Base-by-base conservation (phyloP, 2,329 filamentous ascomycete genomes). In the Ceratocystis diversiconidia region DNA sequence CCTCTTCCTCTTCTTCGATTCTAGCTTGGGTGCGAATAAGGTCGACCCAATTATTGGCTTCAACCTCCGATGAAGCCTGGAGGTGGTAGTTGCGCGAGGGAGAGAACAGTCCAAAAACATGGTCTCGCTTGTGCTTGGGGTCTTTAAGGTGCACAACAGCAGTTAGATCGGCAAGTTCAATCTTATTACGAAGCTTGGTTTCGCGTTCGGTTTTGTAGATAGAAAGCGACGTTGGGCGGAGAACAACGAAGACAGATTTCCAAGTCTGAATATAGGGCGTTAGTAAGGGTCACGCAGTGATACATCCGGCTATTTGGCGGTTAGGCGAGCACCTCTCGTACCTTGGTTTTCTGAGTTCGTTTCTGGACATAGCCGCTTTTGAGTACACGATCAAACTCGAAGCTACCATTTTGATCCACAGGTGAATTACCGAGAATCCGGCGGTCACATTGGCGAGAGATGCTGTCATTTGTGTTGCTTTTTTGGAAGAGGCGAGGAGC, bases 141-240 rank as follows among this genome's bases (percentile, higher is more conserved):
- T 95, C 91, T 72, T 89, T 92, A 69, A 97, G 85, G 67, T 89
- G 84, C 1, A 92, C 89, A 57, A 96, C 90, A 6, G 94, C 92
- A 2, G 92, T 96, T 67, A 97, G 83, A 68, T 99, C 94, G 55
- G 89, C 88, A 48, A 97, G 82, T 72, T 86, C 86, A 72, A 99
- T 85, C 73, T 95, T 92, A 72, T 95, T 87, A 63, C 90, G 88
- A 55, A 99, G 82, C 74, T 92, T 92, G 71, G 88, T 89, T 76
- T 96, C 92, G 71, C 92, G 89, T 71, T 89, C 85, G 73, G 92
- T 88, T 75, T 92, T 95, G 81, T 99, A 99, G 68, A 96, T 86
- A 63, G 89, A 96, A 43, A 99, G 82, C 22, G 89, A 83, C 71
- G 94, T 95, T 0, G 92, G 92, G 68, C 94, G 87, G 59, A 99